A percentile compares a stretch with the other conserved stretches of the same genome.
Conservation (phyloP, 1,284 basidiomycete species). For the Athelia psychrophila region DNA sequence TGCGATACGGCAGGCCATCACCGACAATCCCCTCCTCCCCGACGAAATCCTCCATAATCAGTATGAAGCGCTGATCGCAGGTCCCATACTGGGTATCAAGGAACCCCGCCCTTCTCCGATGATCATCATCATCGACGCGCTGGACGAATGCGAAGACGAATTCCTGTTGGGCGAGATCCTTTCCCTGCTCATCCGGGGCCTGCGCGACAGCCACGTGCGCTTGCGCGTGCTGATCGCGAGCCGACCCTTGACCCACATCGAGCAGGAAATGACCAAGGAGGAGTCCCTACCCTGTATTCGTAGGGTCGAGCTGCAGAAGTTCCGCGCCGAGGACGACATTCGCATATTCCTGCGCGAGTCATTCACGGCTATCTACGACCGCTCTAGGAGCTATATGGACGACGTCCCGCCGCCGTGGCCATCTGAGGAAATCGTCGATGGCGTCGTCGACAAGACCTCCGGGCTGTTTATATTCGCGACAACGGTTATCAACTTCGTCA, state of each 20-base stretch:
- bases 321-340: constrained; percentile 16
- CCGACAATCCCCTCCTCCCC: background rate
- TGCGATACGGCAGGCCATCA: constrained; percentile 5
- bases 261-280: background rate
- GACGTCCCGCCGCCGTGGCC: constrained; percentile 14
- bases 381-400: constrained; percentile 5
- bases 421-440: constrained; percentile 12
- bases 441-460: constrained; percentile 17
- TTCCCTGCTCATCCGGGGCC: background rate
- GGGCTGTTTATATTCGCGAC: constrained; percentile 25
- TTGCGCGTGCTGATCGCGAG: constrained; percentile 16
- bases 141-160: constrained; percentile 20
- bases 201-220: constrained; percentile 13
- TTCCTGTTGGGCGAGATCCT: constrained; percentile 4
- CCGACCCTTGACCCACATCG: constrained; percentile 19
- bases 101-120: background rate
- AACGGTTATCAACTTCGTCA: constrained; percentile 24
- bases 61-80: background rate
- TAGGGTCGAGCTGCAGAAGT: constrained; percentile 13
- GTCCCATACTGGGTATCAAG: background rate
- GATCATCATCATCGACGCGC: constrained; percentile 19
- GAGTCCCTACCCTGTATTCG: background rate
- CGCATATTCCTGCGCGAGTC: constrained; percentile 16
- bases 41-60: constrained; percentile 9
- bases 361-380: constrained; percentile 9